Base-by-base conservation (phyloP, 345 rosid species). In the Melaleuca quinquenervia region DNA sequence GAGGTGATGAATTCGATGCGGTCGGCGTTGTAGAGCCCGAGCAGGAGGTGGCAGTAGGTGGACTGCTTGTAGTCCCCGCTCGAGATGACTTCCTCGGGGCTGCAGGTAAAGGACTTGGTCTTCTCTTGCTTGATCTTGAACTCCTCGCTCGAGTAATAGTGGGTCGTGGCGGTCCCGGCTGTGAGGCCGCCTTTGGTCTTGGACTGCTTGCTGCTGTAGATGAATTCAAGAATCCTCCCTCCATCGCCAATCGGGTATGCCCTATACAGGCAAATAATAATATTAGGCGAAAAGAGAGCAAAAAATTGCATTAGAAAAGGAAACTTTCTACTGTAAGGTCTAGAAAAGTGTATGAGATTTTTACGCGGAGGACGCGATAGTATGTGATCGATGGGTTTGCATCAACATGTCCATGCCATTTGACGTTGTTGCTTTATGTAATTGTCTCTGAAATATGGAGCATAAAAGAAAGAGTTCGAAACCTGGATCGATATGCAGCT, bases 401-500 rank as follows among this genome's bases (percentile, higher is more conserved):
- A 58, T 13, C 7, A 58, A 58, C 70, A 58, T 6, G 70, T 15
- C n/a, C 32, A 58, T n/a, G 70, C 70, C n/a, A 58, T 13, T 58
- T n/a, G 32, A 58, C n/a, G 70, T 58, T n/a, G 24, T 22, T 8
- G 29, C 41, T 7, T 20, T n/a, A 14, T 36, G 53, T 29, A 16
- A 5, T 13, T 50, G 45, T 53, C 52, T 11, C 52, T 12, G 50
- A 75, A 48, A 53, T 8, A 32, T 11, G 41, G 32, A 80, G 82
- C 36, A 26, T 32, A 29, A 55, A 8, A 49, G 82, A 29, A 32
- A 84, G 15, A 70, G 6, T 48, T 21, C 50, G 5, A 54, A 48
- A 94, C 99, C 97, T 95, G 91, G 99, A 94, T 92, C 98, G 92
- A 84, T 94, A 95, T 55, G 98, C 98, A 13, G 98, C 98, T 56